Conservation (phyloP, 2,329 filamentous ascomycete species). For the Talaromyces sp. region DNA sequence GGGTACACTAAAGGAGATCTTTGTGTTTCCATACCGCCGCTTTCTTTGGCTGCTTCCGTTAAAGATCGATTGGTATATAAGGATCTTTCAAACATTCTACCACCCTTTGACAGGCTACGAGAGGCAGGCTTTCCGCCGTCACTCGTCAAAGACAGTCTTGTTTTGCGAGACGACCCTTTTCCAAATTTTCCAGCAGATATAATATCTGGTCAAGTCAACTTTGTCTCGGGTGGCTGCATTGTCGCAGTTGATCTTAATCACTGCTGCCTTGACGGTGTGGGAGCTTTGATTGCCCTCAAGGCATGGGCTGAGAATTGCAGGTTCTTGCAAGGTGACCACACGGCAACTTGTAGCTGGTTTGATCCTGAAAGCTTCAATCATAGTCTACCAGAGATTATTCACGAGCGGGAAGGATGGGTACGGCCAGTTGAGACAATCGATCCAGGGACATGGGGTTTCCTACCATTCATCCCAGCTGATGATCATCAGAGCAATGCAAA, state of each 20-base stretch:
- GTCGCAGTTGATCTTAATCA: conserved; percentile 12
- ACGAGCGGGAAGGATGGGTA: conserved; percentile 2
- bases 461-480: conserved; percentile 8
- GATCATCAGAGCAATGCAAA: not conserved
- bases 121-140: conserved; percentile 2
- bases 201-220: conserved; percentile 13
- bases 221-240: conserved; percentile 11
- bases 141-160: conserved; percentile 9
- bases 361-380: conserved; percentile 14
- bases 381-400: conserved; percentile 10
- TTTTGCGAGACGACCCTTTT: conserved; percentile 10
- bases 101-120: conserved; percentile 1
- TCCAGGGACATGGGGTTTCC: conserved; percentile 2
- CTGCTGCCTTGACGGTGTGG: conserved; percentile 10
- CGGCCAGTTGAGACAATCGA: conserved; percentile 4
- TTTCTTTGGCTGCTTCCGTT: not conserved
- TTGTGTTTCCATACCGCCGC: conserved; percentile 9
- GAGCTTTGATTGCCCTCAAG: conserved; percentile 6
- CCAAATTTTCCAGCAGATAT: conserved; percentile 9
- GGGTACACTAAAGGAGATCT: conserved; percentile 6
- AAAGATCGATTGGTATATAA: conserved; percentile 3
- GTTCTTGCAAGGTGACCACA: conserved; percentile 3
- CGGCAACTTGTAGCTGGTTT: conserved; percentile 9
- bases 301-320: conserved; percentile 13
- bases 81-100: not conserved